Evolutionary conservation across 2,329 filamentous ascomycete genomes (phyloP), one percentile per base, ranked within the genome.

Genomic region (Penicillium aurantiogriseum): DNA sequence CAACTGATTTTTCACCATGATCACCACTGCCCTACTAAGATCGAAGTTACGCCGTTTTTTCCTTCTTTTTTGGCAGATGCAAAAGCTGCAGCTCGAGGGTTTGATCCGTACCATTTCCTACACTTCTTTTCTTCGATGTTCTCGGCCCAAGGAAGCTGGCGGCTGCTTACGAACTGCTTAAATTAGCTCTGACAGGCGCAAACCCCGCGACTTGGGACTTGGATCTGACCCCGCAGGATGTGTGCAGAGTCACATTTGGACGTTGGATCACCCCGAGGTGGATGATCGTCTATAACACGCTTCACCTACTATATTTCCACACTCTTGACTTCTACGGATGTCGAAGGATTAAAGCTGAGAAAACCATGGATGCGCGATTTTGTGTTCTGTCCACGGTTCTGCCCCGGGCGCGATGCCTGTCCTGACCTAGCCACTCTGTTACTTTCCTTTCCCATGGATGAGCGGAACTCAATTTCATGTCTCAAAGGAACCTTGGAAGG

Each of bases 361-460:
- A 33, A 33, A 33, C 31, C 31, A 17, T 35, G 13, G 15, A 17
- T 19, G 17, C 17, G 17, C 3, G 35, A 13, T 13, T 42, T 25
- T 25, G 3, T 3, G 2, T 33, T 35, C 13, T 25, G 17, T 51
- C 50, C 51, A 61, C 44, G 56, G 51, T 54, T 55, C 31, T 51
- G 27, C 36, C 39, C 21, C 56, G 59, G 59, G 56, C 56, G 47
- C 60, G 49, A 63, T 61, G 48, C 60, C 56, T 40, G 29, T 61
- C 53, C 53, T 35, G 56, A 54, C 43, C 15, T 57, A 55, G 47
- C 5, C 19, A 54, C 56, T 46, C 33, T 48, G 51, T 44, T 50
- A 10, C 31, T 8, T n/a, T 38, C 0, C 48, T 19, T 45, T 43
- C 36, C 56, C 45, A 43, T 54, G 56, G 45, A 21, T 36, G 43